A percentile compares a stretch with the other conserved stretches of the same genome.
phyloP scores from a whole-genome alignment of 805 yeast genomes.

The Ogataea philodendri region DNA sequence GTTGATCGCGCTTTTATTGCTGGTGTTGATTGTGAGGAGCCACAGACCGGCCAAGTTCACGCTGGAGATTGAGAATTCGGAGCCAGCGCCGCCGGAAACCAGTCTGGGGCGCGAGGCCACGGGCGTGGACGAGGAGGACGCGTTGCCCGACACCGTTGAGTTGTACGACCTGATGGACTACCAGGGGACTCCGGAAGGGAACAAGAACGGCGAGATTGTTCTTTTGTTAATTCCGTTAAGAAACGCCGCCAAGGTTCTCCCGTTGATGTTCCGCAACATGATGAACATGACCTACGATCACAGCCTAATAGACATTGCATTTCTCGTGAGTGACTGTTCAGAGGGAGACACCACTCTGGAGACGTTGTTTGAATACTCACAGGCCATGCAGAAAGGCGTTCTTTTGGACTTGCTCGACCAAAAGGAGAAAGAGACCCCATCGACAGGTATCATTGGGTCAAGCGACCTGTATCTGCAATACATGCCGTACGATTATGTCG shows the following conservation, averaged over 20 bases:
- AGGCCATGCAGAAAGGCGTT: conserved; percentile 69
- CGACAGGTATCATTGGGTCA: conserved; percentile 47
- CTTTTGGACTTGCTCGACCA: conserved; percentile 47
- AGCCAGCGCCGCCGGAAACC: conserved; percentile 4
- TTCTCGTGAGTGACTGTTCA: conserved; percentile 78
- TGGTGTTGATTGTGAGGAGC: conserved; percentile 7
- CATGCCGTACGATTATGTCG: conserved; percentile 62
- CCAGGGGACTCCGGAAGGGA: conserved; percentile 52
- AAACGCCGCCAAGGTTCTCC: conserved; percentile 73
- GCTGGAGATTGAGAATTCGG: conserved; percentile 4
- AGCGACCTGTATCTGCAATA: conserved; percentile 63
- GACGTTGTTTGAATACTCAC: conserved; percentile 60
- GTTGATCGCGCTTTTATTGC: conserved; percentile 7
- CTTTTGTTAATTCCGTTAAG: conserved; percentile 72
- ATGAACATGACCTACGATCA: conserved; percentile 88
- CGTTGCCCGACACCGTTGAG: conserved; percentile 39
- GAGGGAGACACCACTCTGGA: conserved; percentile 63
- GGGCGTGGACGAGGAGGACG: conserved; percentile 7
- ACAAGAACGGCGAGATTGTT: conserved; percentile 55
- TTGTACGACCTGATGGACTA: conserved; percentile 60
- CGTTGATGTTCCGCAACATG: conserved; percentile 79
- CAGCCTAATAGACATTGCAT: conserved; percentile 72
- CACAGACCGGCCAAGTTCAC: conserved; percentile 2
- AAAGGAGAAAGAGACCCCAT: conserved; percentile 37
- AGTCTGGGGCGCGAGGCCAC: neutral